Evolutionary conservation across 1,284 basidiomycete genomes (phyloP), one percentile per base, ranked within the genome.

Genomic region (Xerocomus nothofagi): DNA sequence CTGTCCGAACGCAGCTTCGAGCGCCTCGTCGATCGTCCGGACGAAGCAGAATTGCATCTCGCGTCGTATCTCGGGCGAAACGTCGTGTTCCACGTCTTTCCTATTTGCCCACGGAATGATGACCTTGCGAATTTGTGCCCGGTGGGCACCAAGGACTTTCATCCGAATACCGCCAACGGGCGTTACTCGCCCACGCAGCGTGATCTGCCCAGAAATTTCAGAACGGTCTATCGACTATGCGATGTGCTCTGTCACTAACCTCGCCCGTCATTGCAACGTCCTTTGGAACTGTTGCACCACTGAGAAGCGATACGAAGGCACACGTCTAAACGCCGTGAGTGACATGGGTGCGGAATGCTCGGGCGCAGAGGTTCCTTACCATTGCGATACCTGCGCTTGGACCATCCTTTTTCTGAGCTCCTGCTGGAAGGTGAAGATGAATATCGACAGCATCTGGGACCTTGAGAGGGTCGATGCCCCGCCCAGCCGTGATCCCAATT

Each of bases 361-460:
- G 20, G 23, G 36, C n/a, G 15, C 1, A 1, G 9, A 31, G 2
- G 26, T 54, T 32, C 52, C 67, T 49, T 50, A 88, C 86, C 85
- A 95, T 91, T 2, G 92, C 91, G 17, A 94, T 79, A 5, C 93
- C 93, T 0, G 93, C 92, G 58, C 86, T 90, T 0, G 92, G 92
- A 0, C 93, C 93, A 63, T 95, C 93, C 72, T 95, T 95, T 75
- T 86, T 91, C 66, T 92, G 87, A 2, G 90, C 88, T 1, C 92
- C 92, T 1, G 86, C 80, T 1, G 92, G 92, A 33, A 95, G 72
- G 64, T 96, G 93, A n/a, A 95, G 70, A 59, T 96, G 93, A 10
- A 95, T 75, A 62, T 95, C 92, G 47, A 91, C 82, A 33, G 73
- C 65, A 48, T 85, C 76, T 0, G 82, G 81, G 3, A 83, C 74